phyloP scores from a whole-genome alignment of 2,329 filamentous ascomycete species.

The Colletotrichum cordylinicola region DNA sequence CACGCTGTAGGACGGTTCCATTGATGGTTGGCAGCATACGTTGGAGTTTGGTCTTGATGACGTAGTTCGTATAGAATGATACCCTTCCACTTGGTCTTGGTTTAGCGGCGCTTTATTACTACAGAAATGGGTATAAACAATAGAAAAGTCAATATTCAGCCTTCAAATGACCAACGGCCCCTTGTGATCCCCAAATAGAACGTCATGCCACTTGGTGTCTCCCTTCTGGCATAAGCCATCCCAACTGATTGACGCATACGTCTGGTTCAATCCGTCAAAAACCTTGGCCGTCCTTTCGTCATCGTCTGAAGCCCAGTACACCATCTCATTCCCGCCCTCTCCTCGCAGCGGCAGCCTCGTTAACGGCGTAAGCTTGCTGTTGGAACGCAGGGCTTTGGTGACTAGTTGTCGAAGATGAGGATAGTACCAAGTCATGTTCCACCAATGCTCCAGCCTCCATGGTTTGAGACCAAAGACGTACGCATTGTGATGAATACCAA shows the following conservation, averaged over 20 bases:
- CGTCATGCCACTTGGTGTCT: constrained; percentile 34
- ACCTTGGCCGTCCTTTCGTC: constrained; percentile 18
- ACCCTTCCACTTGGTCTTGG: background rate
- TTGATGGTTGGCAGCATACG: background rate
- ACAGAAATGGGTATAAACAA: background rate
- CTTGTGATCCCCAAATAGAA: constrained; percentile 37
- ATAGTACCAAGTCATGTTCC: constrained; percentile 42
- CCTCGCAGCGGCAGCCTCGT: constrained; percentile 16
- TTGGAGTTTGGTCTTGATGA: background rate
- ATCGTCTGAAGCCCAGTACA: constrained; percentile 29
- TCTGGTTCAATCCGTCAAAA: constrained; percentile 28
- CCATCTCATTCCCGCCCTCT: constrained; percentile 7
- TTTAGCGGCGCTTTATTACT: background rate
- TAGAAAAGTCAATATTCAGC: background rate
- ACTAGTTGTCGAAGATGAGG: constrained; percentile 35
- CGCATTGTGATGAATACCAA: constrained; percentile 44
- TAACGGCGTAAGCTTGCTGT: constrained; percentile 25
- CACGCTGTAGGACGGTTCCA: constrained; percentile 34
- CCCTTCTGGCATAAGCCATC: constrained; percentile 38
- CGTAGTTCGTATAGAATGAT: constrained; percentile 6
- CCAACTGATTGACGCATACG: constrained; percentile 33
- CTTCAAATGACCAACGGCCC: constrained; percentile 19
- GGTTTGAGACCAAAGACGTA: constrained; percentile 36
- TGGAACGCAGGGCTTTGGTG: constrained; percentile 27
- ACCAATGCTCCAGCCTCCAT: constrained; percentile 37